phyloP scores from a whole-genome alignment of 2,329 filamentous ascomycete genomes.

The Clathrospora elynae region DNA sequence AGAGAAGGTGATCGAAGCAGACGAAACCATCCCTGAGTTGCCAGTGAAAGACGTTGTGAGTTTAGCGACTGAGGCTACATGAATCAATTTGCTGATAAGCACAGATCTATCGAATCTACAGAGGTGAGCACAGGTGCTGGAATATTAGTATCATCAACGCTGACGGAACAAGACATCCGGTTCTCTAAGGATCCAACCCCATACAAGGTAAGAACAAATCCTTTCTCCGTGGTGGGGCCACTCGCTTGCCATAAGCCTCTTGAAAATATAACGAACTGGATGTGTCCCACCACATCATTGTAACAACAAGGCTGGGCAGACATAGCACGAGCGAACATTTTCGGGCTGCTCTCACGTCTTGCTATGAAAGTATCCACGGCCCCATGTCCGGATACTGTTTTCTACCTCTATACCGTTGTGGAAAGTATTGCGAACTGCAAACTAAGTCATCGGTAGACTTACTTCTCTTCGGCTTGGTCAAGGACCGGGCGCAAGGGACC shows the following conservation, averaged over 20 bases:
- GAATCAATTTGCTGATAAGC: constrained; percentile 15
- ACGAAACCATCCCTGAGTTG: constrained; percentile 83
- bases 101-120: constrained; percentile 80
- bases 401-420: background rate
- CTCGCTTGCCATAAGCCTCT: too few species aligned
- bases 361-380: too few species aligned
- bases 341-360: too few species aligned
- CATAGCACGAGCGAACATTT: too few species aligned
- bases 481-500: constrained; percentile 76
- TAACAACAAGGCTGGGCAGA: too few species aligned
- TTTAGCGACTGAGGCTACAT: constrained; percentile 1
- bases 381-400: background rate
- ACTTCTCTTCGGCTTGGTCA: constrained; percentile 86
- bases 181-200: constrained; percentile 85
- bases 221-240: background rate
- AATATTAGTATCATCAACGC: background rate
- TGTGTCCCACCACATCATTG: too few species aligned
- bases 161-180: constrained; percentile 64
- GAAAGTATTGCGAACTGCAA: constrained; percentile 3
- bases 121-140: constrained; percentile 47
- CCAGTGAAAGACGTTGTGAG: constrained; percentile 79
- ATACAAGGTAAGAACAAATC: constrained; percentile 70
- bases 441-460: constrained; percentile 59
- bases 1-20: constrained; percentile 70
- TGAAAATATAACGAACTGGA: too few species aligned